These are phyloP conservation scores for Trichoderma citrinoviride DNA, from an alignment of 2,329 filamentous ascomycete species.

Conservation along the genomic window DNA sequence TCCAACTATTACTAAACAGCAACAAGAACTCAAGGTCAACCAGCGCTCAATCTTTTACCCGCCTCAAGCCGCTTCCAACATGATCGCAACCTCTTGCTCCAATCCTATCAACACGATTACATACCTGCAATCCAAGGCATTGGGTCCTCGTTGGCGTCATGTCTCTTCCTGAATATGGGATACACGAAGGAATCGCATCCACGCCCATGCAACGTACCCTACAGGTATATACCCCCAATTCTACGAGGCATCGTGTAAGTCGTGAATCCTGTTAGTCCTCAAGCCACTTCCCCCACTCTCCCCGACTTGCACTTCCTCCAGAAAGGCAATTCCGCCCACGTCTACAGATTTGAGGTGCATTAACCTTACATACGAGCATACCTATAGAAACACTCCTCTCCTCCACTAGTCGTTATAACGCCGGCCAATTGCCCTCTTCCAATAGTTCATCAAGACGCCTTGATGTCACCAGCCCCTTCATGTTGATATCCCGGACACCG, in stretches of 20 bases:
- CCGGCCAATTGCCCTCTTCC: background rate
- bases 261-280: background rate
- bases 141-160: background rate
- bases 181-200: background rate
- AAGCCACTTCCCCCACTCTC: conserved; percentile 3
- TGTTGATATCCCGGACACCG: too few species aligned
- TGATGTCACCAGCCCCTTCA: too few species aligned
- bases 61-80: background rate
- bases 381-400: background rate
- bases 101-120: background rate
- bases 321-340: conserved; percentile 11
- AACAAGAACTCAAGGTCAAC: background rate
- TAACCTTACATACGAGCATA: too few species aligned
- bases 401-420: background rate
- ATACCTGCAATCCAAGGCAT: background rate
- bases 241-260: background rate
- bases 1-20: background rate
- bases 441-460: too few species aligned
- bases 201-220: background rate
- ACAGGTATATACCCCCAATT: background rate
- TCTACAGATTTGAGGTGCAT: background rate
- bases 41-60: conserved; percentile 14
- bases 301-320: background rate
- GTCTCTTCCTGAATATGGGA: background rate
- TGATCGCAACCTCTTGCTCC: background rate